Evolutionary conservation across 257 asterid species (phyloP).

Genomic region (Primulina eburnea): DNA sequence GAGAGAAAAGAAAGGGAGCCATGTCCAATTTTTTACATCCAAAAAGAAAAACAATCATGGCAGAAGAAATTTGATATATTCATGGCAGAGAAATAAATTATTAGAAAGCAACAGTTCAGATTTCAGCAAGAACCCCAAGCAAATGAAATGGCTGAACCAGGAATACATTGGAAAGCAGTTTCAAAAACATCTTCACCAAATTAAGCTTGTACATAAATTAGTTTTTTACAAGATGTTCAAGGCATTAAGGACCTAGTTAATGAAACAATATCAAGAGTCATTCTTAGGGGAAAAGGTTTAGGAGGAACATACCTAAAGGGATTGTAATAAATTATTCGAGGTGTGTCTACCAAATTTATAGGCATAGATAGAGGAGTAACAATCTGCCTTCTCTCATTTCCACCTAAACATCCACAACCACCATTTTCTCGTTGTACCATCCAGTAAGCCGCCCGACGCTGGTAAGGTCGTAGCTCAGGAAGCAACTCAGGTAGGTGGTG

Average conservation of each 20-base stretch:
- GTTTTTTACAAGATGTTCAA: constrained; percentile 4
- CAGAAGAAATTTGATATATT: neutral
- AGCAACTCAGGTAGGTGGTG: constrained; percentile 66
- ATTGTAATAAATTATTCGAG: constrained; percentile 71
- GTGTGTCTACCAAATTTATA: constrained; percentile 60
- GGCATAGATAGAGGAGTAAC: constrained; percentile 81
- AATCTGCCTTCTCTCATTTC: constrained; percentile 41
- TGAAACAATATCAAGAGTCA: constrained; percentile 15
- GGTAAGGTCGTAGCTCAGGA: constrained; percentile 93
- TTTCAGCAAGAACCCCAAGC: neutral
- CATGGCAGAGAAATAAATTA: neutral
- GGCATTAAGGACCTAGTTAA: neutral
- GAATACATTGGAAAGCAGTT: neutral
- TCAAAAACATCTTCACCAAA: neutral
- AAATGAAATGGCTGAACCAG: constrained; percentile 9
- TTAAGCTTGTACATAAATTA: neutral
- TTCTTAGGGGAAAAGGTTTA: constrained; percentile 13
- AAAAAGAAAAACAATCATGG: neutral
- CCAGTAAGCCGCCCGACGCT: constrained; percentile 97
- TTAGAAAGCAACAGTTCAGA: neutral
- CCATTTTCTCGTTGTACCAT: constrained; percentile 89
- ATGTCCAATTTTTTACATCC: neutral
- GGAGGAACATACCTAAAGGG: constrained; percentile 74
- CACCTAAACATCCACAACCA: constrained; percentile 36
- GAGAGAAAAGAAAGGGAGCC: neutral